phyloP scores from a whole-genome alignment of 164 flowering plant genomes.

The Umbellularia californica region DNA sequence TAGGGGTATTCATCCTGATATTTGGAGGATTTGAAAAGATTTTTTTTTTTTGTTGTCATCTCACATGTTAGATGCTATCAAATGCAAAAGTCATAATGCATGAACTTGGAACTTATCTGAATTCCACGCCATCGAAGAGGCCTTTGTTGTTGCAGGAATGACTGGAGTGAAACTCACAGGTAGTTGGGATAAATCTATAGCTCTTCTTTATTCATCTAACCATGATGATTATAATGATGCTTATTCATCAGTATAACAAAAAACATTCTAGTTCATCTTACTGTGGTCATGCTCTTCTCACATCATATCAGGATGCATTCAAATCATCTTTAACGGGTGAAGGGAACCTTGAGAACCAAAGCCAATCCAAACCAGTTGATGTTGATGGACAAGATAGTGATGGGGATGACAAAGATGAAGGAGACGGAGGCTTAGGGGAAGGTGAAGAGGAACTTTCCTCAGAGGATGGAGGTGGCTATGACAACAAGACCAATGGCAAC shows the following conservation, averaged over 20 bases:
- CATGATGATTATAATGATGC: slow-evolving; percentile 30
- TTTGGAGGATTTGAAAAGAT: too few species aligned
- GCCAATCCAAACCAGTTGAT: slow-evolving; percentile 21
- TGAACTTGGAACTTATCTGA: too few species aligned
- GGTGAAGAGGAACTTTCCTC: slow-evolving; percentile 32
- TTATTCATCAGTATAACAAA: slow-evolving; percentile 15
- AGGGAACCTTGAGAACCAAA: slow-evolving; percentile 15
- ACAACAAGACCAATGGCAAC: slow-evolving; percentile 19
- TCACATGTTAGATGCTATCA: too few species aligned
- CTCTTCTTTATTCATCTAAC: not conserved
- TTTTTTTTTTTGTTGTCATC: too few species aligned
- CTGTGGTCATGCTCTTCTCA: not conserved
- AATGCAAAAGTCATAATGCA: too few species aligned
- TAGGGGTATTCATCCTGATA: too few species aligned
- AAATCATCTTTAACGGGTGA: slow-evolving; percentile 5
- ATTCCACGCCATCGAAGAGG: too few species aligned
- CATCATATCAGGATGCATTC: slow-evolving; percentile 22
- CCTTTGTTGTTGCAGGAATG: slow-evolving; percentile 3
- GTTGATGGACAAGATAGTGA: slow-evolving; percentile 27
- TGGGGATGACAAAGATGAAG: slow-evolving; percentile 17
- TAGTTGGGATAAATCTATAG: slow-evolving; percentile 15
- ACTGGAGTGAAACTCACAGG: not conserved
- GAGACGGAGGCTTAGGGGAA: slow-evolving; percentile 31
- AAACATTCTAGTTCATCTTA: too few species aligned
- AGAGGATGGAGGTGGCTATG: slow-evolving; percentile 28